These are phyloP conservation scores for Vitis rotundifolia DNA, from an alignment of 164 flowering plant species.

Conservation along the genomic window DNA sequence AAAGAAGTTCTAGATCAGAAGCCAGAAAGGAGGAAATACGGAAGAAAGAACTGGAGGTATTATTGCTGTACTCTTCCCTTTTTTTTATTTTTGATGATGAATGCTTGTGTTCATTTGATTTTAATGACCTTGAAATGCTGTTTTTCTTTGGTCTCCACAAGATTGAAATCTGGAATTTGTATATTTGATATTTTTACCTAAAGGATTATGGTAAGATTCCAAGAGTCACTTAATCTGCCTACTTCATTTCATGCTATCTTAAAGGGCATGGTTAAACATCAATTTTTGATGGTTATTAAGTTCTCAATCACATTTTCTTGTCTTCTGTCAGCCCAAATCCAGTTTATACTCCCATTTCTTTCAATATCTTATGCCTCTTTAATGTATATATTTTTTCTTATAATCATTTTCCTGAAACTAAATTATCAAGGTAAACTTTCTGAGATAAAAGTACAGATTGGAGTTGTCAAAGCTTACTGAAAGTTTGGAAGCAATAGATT, in stretches of 20 bases:
- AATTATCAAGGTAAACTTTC: not conserved
- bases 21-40: conserved; percentile 65
- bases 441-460: no score
- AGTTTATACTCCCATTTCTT: no score
- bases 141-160: not conserved
- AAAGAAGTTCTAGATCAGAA: conserved; percentile 64
- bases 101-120: not conserved
- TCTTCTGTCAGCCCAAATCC: no score
- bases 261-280: not conserved
- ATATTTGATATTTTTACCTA: not conserved
- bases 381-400: no score
- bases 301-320: not conserved
- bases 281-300: not conserved
- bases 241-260: not conserved
- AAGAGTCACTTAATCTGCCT: no score
- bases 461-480: no score
- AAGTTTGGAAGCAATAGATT: no score
- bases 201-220: not conserved
- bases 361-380: no score
- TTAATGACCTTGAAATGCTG: not conserved
- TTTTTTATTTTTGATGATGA: not conserved
- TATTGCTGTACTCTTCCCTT: not conserved
- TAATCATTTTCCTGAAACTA: not conserved
- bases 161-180: not conserved
- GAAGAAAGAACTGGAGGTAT: conserved; percentile 55